Percentiles rank a stretch among this genome's conserved stretches.
phyloP scores from a whole-genome alignment of 2,329 filamentous ascomycete genomes.

The Hypocreales sp. region DNA sequence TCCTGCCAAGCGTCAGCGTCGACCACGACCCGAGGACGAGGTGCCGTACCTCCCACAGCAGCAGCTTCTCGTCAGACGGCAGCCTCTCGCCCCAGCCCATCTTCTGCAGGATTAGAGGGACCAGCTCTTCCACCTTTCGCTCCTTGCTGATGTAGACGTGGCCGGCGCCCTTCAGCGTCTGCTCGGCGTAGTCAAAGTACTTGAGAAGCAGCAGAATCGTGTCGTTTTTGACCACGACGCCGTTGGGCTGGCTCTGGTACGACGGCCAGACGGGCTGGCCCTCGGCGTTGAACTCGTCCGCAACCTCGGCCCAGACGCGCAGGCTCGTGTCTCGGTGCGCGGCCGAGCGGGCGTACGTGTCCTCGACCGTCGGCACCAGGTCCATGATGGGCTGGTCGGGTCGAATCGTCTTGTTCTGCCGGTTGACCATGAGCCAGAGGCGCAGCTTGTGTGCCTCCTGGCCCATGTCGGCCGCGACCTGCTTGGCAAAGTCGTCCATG shows the following conservation, averaged over 20 bases:
- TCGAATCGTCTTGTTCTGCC: slow-evolving; percentile 90
- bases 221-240: slow-evolving; percentile 42
- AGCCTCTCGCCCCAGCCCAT: slow-evolving; percentile 79
- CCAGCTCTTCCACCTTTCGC: slow-evolving; percentile 76
- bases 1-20: slow-evolving; percentile 32
- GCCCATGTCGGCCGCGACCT: slow-evolving; percentile 54
- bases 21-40: background rate
- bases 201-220: slow-evolving; percentile 80
- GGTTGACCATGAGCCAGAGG: slow-evolving; percentile 95
- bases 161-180: slow-evolving; percentile 60
- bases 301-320: slow-evolving; percentile 75
- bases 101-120: slow-evolving; percentile 58
- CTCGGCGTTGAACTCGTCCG: slow-evolving; percentile 47
- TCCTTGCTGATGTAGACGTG: slow-evolving; percentile 79
- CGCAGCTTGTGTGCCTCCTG: slow-evolving; percentile 57
- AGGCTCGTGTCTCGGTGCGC: slow-evolving; percentile 56
- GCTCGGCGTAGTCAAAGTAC: slow-evolving; percentile 67
- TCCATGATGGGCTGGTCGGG: slow-evolving; percentile 81
- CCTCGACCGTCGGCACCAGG: slow-evolving; percentile 60
- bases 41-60: slow-evolving; percentile 56
- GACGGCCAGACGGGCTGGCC: slow-evolving; percentile 61
- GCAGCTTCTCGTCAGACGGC: slow-evolving; percentile 40
- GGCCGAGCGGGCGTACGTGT: slow-evolving; percentile 37
- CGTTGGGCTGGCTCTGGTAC: slow-evolving; percentile 40
- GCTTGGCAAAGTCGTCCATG: slow-evolving; percentile 56